Percentiles rank a stretch among this genome's conserved stretches.
Conservation (phyloP, 345 rosid genomes). For the Bruguiera sexangula region DNA sequence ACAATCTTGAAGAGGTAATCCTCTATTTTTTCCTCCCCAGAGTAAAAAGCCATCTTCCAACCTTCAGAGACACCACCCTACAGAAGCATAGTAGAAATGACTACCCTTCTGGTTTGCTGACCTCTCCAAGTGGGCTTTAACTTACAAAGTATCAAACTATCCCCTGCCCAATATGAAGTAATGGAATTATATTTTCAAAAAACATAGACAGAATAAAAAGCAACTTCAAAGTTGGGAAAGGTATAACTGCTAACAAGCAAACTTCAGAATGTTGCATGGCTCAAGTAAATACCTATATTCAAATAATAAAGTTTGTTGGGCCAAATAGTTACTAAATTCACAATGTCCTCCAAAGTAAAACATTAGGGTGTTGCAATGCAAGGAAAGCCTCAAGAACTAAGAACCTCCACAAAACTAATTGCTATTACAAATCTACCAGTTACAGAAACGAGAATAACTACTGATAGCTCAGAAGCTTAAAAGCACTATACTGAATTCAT, state of each 20-base stretch:
- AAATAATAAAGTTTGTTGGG: conserved; percentile 19
- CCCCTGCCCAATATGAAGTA: conserved; percentile 21
- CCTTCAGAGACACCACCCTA: conserved; percentile 34
- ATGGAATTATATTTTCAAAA: conserved; percentile 26
- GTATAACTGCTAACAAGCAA: conserved; percentile 20
- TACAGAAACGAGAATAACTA: too few species aligned
- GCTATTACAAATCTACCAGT: too few species aligned
- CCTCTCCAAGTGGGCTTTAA: conserved; percentile 15
- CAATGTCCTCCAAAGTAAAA: conserved; percentile 2
- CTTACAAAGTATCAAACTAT: conserved; percentile 20
- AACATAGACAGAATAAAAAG: conserved; percentile 31
- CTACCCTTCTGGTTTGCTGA: conserved; percentile 11
- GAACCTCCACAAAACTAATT: not conserved
- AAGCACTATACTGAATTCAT: not conserved
- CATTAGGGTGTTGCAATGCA: conserved; percentile 19
- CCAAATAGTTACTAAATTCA: not conserved
- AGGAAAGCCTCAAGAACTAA: conserved; percentile 8
- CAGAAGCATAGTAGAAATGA: conserved; percentile 36
- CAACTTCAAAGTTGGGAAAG: conserved; percentile 42
- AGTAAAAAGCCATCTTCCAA: conserved; percentile 64
- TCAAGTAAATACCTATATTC: conserved; percentile 31
- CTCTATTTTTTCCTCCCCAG: conserved; percentile 75
- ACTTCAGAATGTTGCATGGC: conserved; percentile 12
- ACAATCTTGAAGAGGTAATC: conserved; percentile 97
- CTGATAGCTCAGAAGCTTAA: not conserved